Base-by-base conservation (phyloP, 306 rosid species). In the Chamaecrista fasciculata region DNA sequence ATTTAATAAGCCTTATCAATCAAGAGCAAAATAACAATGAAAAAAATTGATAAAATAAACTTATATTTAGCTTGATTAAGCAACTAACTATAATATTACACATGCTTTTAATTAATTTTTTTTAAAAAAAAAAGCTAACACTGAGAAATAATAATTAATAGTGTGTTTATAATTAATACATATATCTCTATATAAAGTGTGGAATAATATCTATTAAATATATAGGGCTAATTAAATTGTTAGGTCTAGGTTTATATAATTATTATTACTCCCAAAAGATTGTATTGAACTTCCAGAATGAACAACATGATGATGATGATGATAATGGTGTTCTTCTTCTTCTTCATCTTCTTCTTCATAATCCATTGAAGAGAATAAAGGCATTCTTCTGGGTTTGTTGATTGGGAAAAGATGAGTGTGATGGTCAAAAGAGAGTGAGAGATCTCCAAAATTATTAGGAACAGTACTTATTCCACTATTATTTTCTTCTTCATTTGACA, bases 201-300 rank as follows among this genome's bases (percentile, higher is more conserved):
- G 25, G 6, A 33, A 33, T 29, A 29, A 29, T 33, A 33, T 33
- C 4, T 33, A 33, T 33, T 33, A 33, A 58, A 58, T 16, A 29
- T 58, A 16, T 42, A 43, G 6, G 6, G 3, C 2, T 58, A 16
- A 40, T 62, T 70, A 88, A 37, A 89, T 89, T 49, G 90, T 77
- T 62, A 89, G 76, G 80, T 89, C 90, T 70, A 89, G 80, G 72
- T 89, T 89, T 47, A 86, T 69, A 42, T 65, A 59, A 34, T 59
- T 59, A 0, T 7, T 37, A 43, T 56, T 77, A 53, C 42, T 51
- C 20, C 51, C 72, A 33, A 21, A 26, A 36, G 83, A 69, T 18
- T 77, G 72, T 2, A 49, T 63, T 20, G 80, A 83, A 78, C 37
- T 63, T 6, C 85, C 62, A 7, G 85, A 79, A 21, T 65, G 77